Percentiles rank a stretch among this genome's conserved stretches.
Evolutionary conservation across 495 filamentous ascomycete genomes (phyloP).

Genomic region (Talaromyces wortmannii): DNA sequence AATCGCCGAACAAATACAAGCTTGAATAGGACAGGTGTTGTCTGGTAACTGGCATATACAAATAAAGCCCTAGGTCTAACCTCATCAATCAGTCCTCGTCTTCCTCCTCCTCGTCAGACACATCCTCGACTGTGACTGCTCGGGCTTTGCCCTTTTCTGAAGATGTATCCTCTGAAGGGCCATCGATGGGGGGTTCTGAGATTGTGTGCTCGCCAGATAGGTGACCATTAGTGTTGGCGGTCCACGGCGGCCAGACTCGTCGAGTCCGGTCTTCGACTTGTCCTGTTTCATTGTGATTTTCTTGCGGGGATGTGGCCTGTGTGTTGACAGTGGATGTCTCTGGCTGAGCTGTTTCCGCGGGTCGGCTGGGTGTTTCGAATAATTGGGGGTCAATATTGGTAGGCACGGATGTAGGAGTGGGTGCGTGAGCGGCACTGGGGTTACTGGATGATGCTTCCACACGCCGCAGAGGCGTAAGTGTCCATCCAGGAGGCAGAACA

Average conservation of each 20-base stretch:
- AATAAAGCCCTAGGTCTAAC: not conserved
- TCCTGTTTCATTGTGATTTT: not conserved
- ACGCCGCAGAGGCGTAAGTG: conserved; percentile 59
- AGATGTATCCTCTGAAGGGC: not conserved
- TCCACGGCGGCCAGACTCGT: not conserved
- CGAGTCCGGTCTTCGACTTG: not conserved
- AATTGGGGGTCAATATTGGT: not conserved
- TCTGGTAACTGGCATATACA: not conserved
- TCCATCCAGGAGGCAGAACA: conserved; percentile 70
- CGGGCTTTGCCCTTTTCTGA: conserved; percentile 39
- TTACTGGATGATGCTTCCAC: conserved; percentile 13
- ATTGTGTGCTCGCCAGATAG: too few species aligned
- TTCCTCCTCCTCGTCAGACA: conserved; percentile 27
- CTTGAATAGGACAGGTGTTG: not conserved
- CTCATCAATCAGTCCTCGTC: too few species aligned
- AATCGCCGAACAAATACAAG: not conserved
- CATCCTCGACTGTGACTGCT: conserved; percentile 42
- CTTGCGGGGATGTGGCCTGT: not conserved
- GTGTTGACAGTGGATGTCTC: not conserved
- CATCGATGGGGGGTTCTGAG: not conserved
- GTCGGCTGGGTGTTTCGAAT: not conserved
- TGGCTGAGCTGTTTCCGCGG: not conserved
- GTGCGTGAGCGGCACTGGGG: not conserved
- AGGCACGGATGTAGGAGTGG: conserved; percentile 2
- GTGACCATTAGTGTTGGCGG: too few species aligned